Percentiles rank a stretch among this genome's conserved stretches.
Conservation (phyloP, 495 filamentous ascomycete genomes). For the Chaetomidium leptoderma region DNA sequence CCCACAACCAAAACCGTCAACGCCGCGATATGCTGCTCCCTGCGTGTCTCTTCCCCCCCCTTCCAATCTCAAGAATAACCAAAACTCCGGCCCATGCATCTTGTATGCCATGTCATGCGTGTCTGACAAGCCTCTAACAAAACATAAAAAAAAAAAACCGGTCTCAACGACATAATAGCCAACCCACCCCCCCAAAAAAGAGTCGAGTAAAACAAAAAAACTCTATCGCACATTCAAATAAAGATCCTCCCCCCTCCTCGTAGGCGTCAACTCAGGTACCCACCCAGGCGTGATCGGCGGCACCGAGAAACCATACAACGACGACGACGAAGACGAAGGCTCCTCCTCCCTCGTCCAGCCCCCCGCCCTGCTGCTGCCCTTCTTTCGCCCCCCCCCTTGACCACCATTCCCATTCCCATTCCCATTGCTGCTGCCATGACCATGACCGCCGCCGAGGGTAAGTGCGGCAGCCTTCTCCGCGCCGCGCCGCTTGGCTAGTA, state of each 20-base stretch:
- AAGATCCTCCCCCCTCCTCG: slow-evolving; percentile 43
- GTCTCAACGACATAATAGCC: too few relatives aligned
- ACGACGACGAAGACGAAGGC: too few relatives aligned
- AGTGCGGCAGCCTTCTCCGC: slow-evolving; percentile 44
- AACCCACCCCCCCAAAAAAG: not conserved
- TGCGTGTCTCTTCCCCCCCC: not conserved
- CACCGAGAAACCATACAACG: slow-evolving; percentile 22
- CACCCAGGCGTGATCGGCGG: slow-evolving; percentile 50
- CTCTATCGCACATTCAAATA: slow-evolving; percentile 40
- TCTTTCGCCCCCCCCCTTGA: slow-evolving; percentile 11
- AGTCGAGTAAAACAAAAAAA: not conserved
- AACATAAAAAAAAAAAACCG: slow-evolving; percentile 1
- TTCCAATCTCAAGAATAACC: not conserved
- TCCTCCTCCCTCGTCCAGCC: not conserved
- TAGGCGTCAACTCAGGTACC: slow-evolving; percentile 48
- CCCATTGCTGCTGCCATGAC: not conserved
- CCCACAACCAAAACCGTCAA: not conserved
- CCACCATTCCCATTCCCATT: slow-evolving; percentile 21
- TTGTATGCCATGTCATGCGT: not conserved
- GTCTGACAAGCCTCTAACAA: not conserved
- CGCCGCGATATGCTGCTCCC: not conserved
- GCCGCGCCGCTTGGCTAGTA: slow-evolving; percentile 46
- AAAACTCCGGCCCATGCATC: slow-evolving; percentile 6
- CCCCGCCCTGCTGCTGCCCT: not conserved
- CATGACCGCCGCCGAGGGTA: slow-evolving; percentile 18